Evolutionary conservation across 2,329 filamentous ascomycete genomes (phyloP), one percentile per base, ranked within the genome.

Genomic region (Sclerotinia minor): DNA sequence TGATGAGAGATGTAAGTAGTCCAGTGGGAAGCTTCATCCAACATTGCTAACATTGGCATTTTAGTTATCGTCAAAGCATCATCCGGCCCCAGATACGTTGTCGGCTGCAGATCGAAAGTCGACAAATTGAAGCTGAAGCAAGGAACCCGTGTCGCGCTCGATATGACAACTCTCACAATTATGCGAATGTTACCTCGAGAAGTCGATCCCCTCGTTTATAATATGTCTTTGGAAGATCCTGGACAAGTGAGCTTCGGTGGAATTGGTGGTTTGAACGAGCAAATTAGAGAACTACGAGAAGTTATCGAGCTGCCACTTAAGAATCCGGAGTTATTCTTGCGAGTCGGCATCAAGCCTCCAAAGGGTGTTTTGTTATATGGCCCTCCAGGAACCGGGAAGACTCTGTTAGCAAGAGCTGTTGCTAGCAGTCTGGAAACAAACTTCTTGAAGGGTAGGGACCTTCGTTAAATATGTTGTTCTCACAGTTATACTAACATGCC

Each of bases 171-270:
- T 26, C 90, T 99, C 74, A 99, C 95, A 70, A 99, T 99, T 81
- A 99, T 99, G 95, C 92, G 95, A 77, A 99, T 99, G 95, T 85
- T 99, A 58, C 96, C 95, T 69, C 91, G 95, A 79, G 95, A 99
- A 83, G 96, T 99, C 78, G 95, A 99, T 78, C 95, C 95, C 26
- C 85, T 99, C 73, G 95, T 99, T 74, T 99, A 99, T 87, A 99
- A 99, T 84, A 99, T 99, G 95, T 99, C 95, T 26, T 82, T 99
- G 75, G 95, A 99, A 80, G 95, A 99, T 78, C 95, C 95, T 0
- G 95, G 95, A 7, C 94, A 98, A 80, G 90, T 99, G 80, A 97
- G 92, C 83, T 99, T 99, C 80, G 94, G 90, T 52, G 95, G 96
- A 75, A 99, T 99, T 74, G 95, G 95, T 82, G 95, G 95, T 72